Percentiles rank a stretch among this genome's conserved stretches.
These are phyloP conservation scores for Gymnopus androsaceus DNA, from an alignment of 1,284 basidiomycete genomes.

Conservation along the genomic window DNA sequence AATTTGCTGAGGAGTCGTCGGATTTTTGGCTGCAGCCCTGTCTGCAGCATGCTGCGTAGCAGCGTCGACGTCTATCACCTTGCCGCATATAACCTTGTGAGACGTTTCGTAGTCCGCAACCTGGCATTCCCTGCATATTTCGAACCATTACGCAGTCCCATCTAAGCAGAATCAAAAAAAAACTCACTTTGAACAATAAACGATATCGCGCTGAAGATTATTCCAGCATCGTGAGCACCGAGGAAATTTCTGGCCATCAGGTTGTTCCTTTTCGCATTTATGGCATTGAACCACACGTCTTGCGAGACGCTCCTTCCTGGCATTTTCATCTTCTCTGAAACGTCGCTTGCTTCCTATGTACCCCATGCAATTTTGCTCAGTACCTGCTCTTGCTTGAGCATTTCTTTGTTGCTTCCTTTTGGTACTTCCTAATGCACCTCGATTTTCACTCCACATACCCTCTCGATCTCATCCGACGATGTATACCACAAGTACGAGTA, in stretches of 20 bases:
- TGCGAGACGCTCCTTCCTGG: not conserved
- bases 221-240: constrained; percentile 12
- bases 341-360: no score
- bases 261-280: constrained; percentile 4
- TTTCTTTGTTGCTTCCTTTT: not conserved
- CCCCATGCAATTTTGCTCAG: no score
- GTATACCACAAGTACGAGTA: constrained; percentile 3
- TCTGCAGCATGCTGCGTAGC: no score
- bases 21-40: no score
- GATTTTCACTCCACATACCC: not conserved
- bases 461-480: constrained; percentile 11
- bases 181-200: constrained; percentile 18
- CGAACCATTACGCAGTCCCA: not conserved
- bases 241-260: constrained; percentile 9
- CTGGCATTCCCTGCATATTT: constrained; percentile 17
- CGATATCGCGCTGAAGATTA: constrained; percentile 9
- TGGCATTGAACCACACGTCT: constrained; percentile 3
- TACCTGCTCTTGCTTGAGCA: no score
- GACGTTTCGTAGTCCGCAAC: constrained; percentile 14
- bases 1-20: not conserved
- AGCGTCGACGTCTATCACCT: not conserved
- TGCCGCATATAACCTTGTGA: constrained; percentile 15
- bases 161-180: not conserved
- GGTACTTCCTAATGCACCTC: not conserved
- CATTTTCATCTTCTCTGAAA: not conserved